phyloP scores from a whole-genome alignment of 106 monocot species.

The Cymbidium sinense region DNA sequence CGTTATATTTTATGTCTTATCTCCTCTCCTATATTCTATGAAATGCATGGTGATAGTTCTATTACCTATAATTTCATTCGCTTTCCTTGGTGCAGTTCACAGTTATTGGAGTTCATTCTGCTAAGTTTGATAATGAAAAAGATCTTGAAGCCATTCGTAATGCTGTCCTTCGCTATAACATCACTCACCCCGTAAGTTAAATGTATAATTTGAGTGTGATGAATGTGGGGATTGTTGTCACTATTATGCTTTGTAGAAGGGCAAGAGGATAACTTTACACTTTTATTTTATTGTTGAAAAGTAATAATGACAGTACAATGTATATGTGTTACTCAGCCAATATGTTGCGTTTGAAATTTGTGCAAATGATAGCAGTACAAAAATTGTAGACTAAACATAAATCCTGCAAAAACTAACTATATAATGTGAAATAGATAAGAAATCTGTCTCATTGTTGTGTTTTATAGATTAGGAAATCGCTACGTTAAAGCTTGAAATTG shows the following conservation, averaged over 20 bases:
- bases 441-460: background rate
- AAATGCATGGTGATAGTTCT: background rate
- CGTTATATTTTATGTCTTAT: background rate
- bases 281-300: background rate
- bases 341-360: background rate
- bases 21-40: background rate
- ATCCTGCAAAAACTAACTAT: too few relatives aligned
- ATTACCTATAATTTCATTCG: background rate
- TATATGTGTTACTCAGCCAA: background rate
- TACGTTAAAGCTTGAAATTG: background rate
- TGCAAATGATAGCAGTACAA: background rate
- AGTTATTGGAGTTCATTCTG: conserved; percentile 96
- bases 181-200: conserved; percentile 77
- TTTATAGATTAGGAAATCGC: background rate
- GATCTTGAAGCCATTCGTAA: conserved; percentile 96
- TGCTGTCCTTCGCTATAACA: conserved; percentile 89
- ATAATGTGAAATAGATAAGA: background rate
- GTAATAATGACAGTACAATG: background rate
- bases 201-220: background rate
- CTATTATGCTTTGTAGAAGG: background rate
- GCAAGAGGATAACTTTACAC: background rate
- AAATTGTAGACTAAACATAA: background rate
- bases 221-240: background rate
- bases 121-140: conserved; percentile 99
- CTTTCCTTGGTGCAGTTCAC: conserved; percentile 53